These are phyloP conservation scores for Claviceps fusiformis DNA, from an alignment of 2,329 filamentous ascomycete genomes.

Conservation along the genomic window DNA sequence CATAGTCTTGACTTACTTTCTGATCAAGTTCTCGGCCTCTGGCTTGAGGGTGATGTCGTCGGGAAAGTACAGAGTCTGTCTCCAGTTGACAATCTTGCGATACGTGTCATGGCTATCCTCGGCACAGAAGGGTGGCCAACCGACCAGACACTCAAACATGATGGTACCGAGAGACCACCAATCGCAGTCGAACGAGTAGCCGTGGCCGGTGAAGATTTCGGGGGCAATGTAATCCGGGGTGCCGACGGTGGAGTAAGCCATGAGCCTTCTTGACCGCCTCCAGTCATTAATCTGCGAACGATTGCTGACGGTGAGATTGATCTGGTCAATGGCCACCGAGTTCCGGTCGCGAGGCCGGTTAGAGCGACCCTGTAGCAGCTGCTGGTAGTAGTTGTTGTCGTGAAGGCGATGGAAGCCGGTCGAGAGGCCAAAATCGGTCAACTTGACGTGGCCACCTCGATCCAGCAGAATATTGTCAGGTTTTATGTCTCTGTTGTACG, in stretches of 20 bases:
- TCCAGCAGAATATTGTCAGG: slow-evolving; percentile 97
- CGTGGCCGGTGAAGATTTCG: slow-evolving; percentile 93
- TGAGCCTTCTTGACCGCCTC: slow-evolving; percentile 86
- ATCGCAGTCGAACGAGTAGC: slow-evolving; percentile 93
- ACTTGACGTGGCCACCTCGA: slow-evolving; percentile 88
- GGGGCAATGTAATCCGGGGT: slow-evolving; percentile 96
- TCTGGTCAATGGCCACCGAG: slow-evolving; percentile 93
- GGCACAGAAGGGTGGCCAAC: slow-evolving; percentile 97
- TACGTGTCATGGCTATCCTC: slow-evolving; percentile 97
- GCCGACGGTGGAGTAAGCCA: slow-evolving; percentile 96
- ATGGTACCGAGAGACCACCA: slow-evolving; percentile 99
- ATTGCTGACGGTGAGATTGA: slow-evolving; percentile 95
- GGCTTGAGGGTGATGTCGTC: slow-evolving; percentile 81
- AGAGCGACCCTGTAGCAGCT: slow-evolving; percentile 71
- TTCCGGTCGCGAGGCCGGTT: slow-evolving; percentile 68
- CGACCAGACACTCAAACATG: slow-evolving; percentile 98
- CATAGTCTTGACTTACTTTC: slow-evolving; percentile 97
- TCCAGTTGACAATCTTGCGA: slow-evolving; percentile 98
- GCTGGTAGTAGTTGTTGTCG: slow-evolving; percentile 96
- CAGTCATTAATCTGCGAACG: slow-evolving; percentile 97
- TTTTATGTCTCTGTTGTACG: slow-evolving; percentile 71
- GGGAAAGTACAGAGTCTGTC: slow-evolving; percentile 88
- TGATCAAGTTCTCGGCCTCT: slow-evolving; percentile 84
- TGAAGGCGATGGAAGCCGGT: slow-evolving; percentile 97
- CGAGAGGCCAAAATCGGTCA: slow-evolving; percentile 94